Conservation (phyloP, 805 yeast species). For the Yarrowia porcina region DNA sequence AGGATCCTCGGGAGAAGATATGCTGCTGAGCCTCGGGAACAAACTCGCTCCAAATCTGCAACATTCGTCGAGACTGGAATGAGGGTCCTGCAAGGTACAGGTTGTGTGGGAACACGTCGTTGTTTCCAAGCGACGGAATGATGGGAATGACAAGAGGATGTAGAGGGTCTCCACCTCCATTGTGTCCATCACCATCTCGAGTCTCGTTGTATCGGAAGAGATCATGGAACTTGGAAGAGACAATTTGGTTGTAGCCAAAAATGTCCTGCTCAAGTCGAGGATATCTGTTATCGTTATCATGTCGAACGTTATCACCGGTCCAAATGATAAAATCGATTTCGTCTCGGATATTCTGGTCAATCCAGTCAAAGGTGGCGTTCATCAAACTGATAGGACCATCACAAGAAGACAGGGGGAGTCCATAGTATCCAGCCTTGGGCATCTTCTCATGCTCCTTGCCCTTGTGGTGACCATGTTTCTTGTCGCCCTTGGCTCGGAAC, state of each 20-base stretch:
- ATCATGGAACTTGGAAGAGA: conserved; percentile 51
- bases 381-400: conserved; percentile 67
- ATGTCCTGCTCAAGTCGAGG: conserved; percentile 76
- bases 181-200: conserved; percentile 22
- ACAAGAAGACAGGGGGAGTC: conserved; percentile 73
- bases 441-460: conserved; percentile 35
- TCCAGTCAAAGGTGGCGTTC: conserved; percentile 64
- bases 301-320: conserved; percentile 89
- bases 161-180: conserved; percentile 22
- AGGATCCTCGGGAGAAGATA: conserved; percentile 69
- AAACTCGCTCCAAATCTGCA: conserved; percentile 66
- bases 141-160: conserved; percentile 40
- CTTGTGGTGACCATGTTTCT: conserved; percentile 34
- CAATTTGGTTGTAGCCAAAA: conserved; percentile 60
- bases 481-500: conserved; percentile 9
- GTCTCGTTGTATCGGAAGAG: conserved; percentile 36
- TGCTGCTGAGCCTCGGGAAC: conserved; percentile 77
- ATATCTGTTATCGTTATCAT: conserved; percentile 68
- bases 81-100: conserved; percentile 84
- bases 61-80: conserved; percentile 76
- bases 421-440: conserved; percentile 56
- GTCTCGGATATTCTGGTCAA: conserved; percentile 59
- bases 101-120: conserved; percentile 87
- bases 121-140: conserved; percentile 77
- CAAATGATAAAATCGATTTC: conserved; percentile 81